Evolutionary conservation across 2,329 filamentous ascomycete genomes (phyloP), one percentile per base, ranked within the genome.

Genomic region (Aspergillus versicolor): DNA sequence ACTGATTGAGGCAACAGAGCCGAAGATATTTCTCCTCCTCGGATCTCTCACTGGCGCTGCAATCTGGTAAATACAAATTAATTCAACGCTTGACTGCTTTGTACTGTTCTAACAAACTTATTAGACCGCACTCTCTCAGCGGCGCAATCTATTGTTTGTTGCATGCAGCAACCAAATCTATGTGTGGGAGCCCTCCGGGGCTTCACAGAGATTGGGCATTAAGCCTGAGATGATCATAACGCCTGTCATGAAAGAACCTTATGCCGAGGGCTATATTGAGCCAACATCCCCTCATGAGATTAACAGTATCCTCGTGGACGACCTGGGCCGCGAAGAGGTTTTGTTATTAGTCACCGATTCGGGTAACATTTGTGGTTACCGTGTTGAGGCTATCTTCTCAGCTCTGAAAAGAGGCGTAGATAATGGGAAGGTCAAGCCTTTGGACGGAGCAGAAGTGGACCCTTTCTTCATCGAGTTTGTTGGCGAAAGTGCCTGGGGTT

Each of bases 401-500:
- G 77, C 75, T 40, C 72, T 87, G 40, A 71, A 75, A 37, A 68
- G 70, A 46, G 63, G 61, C 12, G 49, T 54, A 3, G 60, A 60
- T 38, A 58, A 52, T 34, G 58, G 59, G 12, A 57, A 62, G 41
- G 51, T 62, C 17, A 65, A 62, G 7, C 70, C 70, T 21, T 64
- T 72, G 44, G 65, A 75, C 54, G 62, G 66, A n/a, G 57, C 68
- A 7, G 69, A 72, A 48, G 66, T 79, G 15, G 69, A 69, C 17
- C 75, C 77, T 2, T 90, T 96, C 67, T 90, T 96, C 56, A 84
- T 86, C 57, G 84, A 89, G 38, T 92, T 89, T 68, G 91, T 96
- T 2, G 84, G 84, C 1, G 77, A 75, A 22, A 93, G 90, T 58
- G 93, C 92, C 2, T 99, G 94, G 94, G 94, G 93, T 0, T 75